Evolutionary conservation across 352 stramenopile genomes (phyloP), one percentile per base, ranked within the genome.

Genomic region (Globisporangium acanthophoron): DNA sequence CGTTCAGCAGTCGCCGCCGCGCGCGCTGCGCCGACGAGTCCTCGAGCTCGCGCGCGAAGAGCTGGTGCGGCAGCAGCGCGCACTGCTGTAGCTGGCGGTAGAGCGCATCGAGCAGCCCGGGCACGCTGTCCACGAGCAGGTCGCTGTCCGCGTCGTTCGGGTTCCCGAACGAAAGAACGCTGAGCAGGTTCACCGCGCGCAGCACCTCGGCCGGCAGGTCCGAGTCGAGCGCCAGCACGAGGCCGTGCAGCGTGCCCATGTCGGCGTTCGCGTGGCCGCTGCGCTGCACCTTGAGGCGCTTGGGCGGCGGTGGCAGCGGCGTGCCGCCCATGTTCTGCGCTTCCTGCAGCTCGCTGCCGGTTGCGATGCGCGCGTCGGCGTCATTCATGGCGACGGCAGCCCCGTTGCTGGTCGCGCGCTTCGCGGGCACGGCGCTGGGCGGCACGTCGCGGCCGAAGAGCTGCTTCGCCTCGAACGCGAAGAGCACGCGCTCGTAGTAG

Each of bases 381-480:
- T 33, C 24, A 0, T 65, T 64, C 3, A 3, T 21, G 15, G 29
- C 40, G 16, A 27, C 31, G 5, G 31, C 9, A 3, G 12, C 9
- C 40, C 40, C 16, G 27, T 53, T 33, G 12, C 24, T 53, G 5
- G 48, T 33, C 24, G 24, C 27, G 18, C 70, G 64, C 13, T 65
- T 69, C 9, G 39, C 39, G 1, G 67, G 60, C 16, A 59, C 52
- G 29, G 64, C 55, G 3, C 45, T 63, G 1, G 35, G 47, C 6
- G 76, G 62, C 5, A 87, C 29, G 52, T 91, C 80, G 47, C 77
- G 69, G 29, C 80, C 80, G 55, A 87, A 88, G 24, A 93, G 66
- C 66, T 93, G 80, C 57, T 91, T 89, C 61, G 82, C 71, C 52
- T 93, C 84, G 59, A 93, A 93, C 15, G 79, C 62, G 20, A 73